Conservation (phyloP, 1,284 basidiomycete genomes). For the Anthracocystis panici-leucophaei region DNA sequence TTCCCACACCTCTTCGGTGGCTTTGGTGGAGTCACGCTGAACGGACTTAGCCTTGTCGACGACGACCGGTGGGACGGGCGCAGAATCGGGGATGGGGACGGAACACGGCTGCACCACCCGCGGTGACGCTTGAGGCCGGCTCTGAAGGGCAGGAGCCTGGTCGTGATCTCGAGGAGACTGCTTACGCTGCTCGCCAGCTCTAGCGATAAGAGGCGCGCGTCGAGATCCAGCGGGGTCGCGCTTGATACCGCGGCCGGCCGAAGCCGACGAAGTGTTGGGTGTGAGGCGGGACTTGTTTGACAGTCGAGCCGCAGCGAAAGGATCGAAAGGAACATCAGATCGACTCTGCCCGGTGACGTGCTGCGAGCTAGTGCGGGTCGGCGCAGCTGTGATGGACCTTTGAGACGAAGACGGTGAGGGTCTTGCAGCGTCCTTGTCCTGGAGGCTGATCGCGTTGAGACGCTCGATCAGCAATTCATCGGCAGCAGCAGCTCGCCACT, state of each 20-base stretch:
- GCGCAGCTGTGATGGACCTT: background rate
- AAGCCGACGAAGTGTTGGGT: background rate
- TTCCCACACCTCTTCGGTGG: background rate
- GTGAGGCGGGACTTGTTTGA: background rate
- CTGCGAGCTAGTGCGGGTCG: background rate
- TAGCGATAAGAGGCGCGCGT: background rate
- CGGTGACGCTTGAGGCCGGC: background rate
- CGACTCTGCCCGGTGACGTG: no score
- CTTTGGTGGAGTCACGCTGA: no score
- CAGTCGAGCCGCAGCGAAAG: constrained; percentile 8
- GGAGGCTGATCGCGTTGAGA: background rate
- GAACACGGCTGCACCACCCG: background rate
- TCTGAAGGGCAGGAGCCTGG: no score
- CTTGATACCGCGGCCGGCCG: background rate
- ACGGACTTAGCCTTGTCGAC: background rate
- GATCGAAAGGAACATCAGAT: background rate
- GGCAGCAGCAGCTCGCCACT: constrained; percentile 9
- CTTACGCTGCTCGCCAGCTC: background rate
- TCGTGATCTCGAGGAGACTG: background rate
- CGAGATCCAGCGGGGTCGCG: background rate
- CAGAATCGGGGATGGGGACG: background rate
- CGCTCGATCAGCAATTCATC: constrained; percentile 1
- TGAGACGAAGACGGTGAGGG: background rate
- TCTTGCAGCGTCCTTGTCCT: background rate
- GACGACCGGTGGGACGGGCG: background rate